Percentiles rank a stretch among this genome's conserved stretches.
These are phyloP conservation scores for Asterophora lycoperdoides DNA, from an alignment of 768 basidiomycete genomes.

Conservation along the genomic window DNA sequence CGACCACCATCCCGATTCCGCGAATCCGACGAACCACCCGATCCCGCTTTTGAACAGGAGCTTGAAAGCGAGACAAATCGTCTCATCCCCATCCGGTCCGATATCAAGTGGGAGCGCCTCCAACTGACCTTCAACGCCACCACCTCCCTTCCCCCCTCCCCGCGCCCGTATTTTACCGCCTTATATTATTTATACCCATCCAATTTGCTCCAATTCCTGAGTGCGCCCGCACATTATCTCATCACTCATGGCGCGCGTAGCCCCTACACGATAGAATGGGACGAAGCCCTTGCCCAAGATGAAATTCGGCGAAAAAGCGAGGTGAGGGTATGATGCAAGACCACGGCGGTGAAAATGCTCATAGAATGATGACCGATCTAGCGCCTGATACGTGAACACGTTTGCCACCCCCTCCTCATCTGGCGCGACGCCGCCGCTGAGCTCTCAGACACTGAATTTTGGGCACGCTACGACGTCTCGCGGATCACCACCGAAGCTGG, in stretches of 20 bases:
- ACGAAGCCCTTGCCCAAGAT: slow-evolving; percentile 59
- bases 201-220: slow-evolving; percentile 79
- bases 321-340: slow-evolving; percentile 35
- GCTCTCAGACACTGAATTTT: slow-evolving; percentile 58
- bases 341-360: slow-evolving; percentile 1
- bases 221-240: slow-evolving; percentile 63
- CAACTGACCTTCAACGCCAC: slow-evolving; percentile 55
- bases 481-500: slow-evolving; percentile 63
- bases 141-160: slow-evolving; percentile 52
- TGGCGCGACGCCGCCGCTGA: slow-evolving; percentile 63
- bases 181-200: slow-evolving; percentile 91
- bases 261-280: slow-evolving; percentile 71
- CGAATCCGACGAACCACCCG: slow-evolving; percentile 27
- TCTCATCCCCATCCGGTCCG: slow-evolving; percentile 42
- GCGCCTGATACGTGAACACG: slow-evolving; percentile 66
- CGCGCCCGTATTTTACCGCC: slow-evolving; percentile 65
- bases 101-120: slow-evolving; percentile 65
- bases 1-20: slow-evolving; percentile 31
- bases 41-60: slow-evolving; percentile 37
- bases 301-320: slow-evolving; percentile 70
- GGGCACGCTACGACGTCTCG: slow-evolving; percentile 59
- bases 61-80: slow-evolving; percentile 34
- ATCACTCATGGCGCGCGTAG: slow-evolving; percentile 43
- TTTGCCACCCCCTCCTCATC: slow-evolving; percentile 70
- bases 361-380: slow-evolving; percentile 23